Conservation (phyloP, 2,329 filamentous ascomycete genomes). For the Claviceps monticola region DNA sequence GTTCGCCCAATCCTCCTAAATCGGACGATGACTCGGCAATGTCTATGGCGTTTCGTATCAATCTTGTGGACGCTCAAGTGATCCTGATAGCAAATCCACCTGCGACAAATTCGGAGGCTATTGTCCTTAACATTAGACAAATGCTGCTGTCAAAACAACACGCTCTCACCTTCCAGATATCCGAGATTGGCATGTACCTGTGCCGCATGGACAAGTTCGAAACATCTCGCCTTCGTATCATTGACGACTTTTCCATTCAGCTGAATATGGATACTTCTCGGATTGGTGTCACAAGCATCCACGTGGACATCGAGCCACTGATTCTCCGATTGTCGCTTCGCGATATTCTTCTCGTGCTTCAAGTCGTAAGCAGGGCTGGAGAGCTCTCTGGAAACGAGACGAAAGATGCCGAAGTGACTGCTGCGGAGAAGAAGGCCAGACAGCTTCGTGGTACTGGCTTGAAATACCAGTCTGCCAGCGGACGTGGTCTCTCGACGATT, state of each 20-base stretch:
- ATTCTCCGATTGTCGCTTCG: constrained; percentile 81
- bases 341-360: constrained; percentile 85
- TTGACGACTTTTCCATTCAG: constrained; percentile 92
- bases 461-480: constrained; percentile 43
- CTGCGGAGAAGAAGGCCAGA: constrained; percentile 40
- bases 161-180: constrained; percentile 83
- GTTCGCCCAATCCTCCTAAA: neutral
- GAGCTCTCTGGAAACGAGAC: constrained; percentile 63
- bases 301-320: constrained; percentile 79
- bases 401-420: constrained; percentile 21
- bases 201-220: constrained; percentile 98
- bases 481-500: constrained; percentile 39
- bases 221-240: constrained; percentile 73
- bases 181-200: constrained; percentile 92
- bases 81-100: constrained; percentile 93
- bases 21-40: constrained; percentile 30
- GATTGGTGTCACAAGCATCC: constrained; percentile 58
- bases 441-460: constrained; percentile 35
- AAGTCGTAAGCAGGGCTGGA: constrained; percentile 82
- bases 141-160: constrained; percentile 88
- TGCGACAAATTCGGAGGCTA: constrained; percentile 81
- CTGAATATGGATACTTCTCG: constrained; percentile 66
- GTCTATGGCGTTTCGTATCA: constrained; percentile 76
- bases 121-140: constrained; percentile 89
- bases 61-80: constrained; percentile 90